Conservation (phyloP, 257 asterid species). For the Nicotiana paniculata region DNA sequence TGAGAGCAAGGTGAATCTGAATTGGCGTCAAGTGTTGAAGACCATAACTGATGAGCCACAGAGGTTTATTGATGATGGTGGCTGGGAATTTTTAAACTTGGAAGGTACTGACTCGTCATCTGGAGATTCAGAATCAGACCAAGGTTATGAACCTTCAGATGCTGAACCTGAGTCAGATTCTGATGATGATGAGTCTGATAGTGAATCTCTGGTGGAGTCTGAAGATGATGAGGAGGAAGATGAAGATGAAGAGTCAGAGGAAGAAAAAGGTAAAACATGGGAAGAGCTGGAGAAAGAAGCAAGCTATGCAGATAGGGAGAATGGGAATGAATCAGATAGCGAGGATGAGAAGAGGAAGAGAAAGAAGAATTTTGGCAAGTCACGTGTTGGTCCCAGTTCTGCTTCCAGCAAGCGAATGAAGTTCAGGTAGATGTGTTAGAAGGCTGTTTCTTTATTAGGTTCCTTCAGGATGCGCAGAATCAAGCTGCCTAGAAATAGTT, state of each 20-base stretch:
- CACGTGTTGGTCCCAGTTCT: slow-evolving; percentile 8
- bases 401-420: slow-evolving; percentile 40
- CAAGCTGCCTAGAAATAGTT: not conserved
- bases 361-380: slow-evolving; percentile 27
- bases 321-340: slow-evolving; percentile 23
- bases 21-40: slow-evolving; percentile 24
- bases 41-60: slow-evolving; percentile 25
- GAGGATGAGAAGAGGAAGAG: slow-evolving; percentile 29
- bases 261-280: slow-evolving; percentile 26
- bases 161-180: slow-evolving; percentile 35
- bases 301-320: slow-evolving; percentile 21
- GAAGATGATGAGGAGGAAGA: slow-evolving; percentile 24
- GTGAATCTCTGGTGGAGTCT: slow-evolving; percentile 22
- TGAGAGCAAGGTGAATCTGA: slow-evolving; percentile 28
- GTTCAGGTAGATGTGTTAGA: slow-evolving; percentile 36
- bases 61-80: slow-evolving; percentile 24
- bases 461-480: not conserved
- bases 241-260: slow-evolving; percentile 15
- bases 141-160: slow-evolving; percentile 22
- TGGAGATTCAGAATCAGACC: slow-evolving; percentile 23
- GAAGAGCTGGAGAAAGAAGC: slow-evolving; percentile 27
- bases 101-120: slow-evolving; percentile 23
- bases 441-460: not conserved
- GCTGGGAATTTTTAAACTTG: slow-evolving; percentile 27
- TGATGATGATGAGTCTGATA: slow-evolving; percentile 23